A percentile compares a stretch with the other conserved stretches of the same genome.
phyloP scores from a whole-genome alignment of 495 filamentous ascomycete species.

The Annulohypoxylon moriforme region DNA sequence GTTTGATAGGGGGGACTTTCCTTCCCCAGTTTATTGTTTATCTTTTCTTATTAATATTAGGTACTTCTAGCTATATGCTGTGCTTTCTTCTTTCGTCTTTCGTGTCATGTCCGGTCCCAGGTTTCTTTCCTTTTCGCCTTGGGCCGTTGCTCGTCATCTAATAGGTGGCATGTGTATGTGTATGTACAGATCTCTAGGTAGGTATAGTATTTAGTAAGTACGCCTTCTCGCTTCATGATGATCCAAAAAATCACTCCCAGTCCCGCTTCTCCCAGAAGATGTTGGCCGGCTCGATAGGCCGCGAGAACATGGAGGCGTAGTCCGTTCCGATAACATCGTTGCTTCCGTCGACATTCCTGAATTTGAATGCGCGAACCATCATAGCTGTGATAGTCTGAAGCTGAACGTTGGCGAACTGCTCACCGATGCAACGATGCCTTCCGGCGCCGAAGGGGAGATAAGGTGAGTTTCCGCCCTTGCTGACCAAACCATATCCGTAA shows the following conservation, averaged over 20 bases:
- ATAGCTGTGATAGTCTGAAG: conserved; percentile 85
- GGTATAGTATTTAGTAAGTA: conserved; percentile 10
- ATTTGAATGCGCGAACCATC: conserved; percentile 78
- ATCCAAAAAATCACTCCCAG: background rate
- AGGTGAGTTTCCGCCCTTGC: conserved; percentile 85
- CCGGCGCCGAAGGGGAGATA: conserved; percentile 97
- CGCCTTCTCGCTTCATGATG: conserved; percentile 4
- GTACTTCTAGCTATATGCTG: conserved; percentile 27
- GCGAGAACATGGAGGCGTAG: conserved; percentile 75
- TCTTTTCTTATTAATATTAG: conserved; percentile 35
- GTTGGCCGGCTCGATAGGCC: conserved; percentile 71
- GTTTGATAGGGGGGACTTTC: background rate
- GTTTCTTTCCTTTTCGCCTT: conserved; percentile 17
- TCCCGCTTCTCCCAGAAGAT: conserved; percentile 74
- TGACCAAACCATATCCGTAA: conserved; percentile 93
- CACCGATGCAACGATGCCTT: conserved; percentile 93
- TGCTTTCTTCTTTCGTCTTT: conserved; percentile 22
- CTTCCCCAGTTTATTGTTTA: background rate
- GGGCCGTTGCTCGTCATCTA: conserved; percentile 31
- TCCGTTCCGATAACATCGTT: conserved; percentile 82
- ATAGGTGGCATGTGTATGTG: conserved; percentile 30
- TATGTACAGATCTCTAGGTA: conserved; percentile 41
- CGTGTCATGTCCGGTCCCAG: conserved; percentile 24
- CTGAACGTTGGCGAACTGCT: conserved; percentile 96
- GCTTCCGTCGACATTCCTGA: conserved; percentile 75